phyloP scores from a whole-genome alignment of 2,329 filamentous ascomycete genomes.

The Exophiala sp. region DNA sequence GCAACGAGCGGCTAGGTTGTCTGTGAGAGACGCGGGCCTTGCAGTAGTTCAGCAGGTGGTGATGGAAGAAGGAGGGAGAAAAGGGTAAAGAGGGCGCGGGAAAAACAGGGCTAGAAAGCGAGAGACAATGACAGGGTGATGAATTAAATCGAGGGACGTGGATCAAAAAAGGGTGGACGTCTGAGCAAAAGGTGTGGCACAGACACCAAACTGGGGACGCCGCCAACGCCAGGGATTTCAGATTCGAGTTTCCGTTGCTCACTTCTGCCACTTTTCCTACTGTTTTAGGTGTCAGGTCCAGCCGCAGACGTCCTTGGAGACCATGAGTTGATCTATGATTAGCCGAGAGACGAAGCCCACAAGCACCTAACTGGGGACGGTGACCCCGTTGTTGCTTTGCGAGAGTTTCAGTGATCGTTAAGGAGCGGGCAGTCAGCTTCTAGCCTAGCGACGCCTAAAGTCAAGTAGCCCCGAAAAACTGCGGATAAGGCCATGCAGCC shows the following conservation, averaged over 20 bases:
- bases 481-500: background rate
- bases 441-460: background rate
- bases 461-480: background rate
- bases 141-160: constrained; percentile 16
- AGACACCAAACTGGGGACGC: background rate
- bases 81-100: constrained; percentile 27
- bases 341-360: background rate
- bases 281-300: background rate
- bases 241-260: background rate
- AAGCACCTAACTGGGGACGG: too few relatives aligned
- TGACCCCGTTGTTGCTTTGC: background rate
- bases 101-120: constrained; percentile 18
- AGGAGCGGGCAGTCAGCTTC: background rate
- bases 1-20: constrained; percentile 29
- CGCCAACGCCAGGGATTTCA: constrained; percentile 7
- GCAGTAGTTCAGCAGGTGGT: constrained; percentile 26
- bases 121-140: constrained; percentile 22
- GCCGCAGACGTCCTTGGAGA: background rate
- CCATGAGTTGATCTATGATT: background rate
- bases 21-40: constrained; percentile 23
- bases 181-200: constrained; percentile 1
- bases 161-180: constrained; percentile 4
- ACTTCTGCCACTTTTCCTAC: background rate
- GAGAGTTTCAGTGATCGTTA: constrained; percentile 3
- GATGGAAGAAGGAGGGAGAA: constrained; percentile 23